These are phyloP conservation scores for Trifolium dubium DNA, from an alignment of 306 rosid species.

Conservation along the genomic window DNA sequence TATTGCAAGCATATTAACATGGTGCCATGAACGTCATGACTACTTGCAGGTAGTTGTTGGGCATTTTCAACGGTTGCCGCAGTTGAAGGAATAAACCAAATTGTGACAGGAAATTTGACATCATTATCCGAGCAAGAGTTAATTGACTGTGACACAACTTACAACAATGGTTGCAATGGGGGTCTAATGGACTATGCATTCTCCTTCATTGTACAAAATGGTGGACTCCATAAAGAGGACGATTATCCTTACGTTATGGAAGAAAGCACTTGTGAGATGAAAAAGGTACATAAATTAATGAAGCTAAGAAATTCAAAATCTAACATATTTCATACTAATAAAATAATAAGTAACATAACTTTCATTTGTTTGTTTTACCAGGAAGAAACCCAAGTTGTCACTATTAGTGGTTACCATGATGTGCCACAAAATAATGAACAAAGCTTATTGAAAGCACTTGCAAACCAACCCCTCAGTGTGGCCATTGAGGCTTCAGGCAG, in stretches of 20 bases:
- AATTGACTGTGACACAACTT: constrained; percentile 67
- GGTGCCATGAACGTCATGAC: neutral
- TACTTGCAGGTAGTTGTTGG: constrained; percentile 75
- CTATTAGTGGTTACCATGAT: constrained; percentile 79
- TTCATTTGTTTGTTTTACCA: constrained; percentile 40
- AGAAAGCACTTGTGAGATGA: constrained; percentile 79
- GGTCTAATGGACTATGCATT: constrained; percentile 82
- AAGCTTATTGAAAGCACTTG: constrained; percentile 83
- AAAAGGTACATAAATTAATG: constrained; percentile 53
- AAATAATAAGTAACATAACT: neutral
- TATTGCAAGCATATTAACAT: neutral
- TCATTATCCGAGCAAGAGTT: constrained; percentile 70
- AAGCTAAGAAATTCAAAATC: neutral
- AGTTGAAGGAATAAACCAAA: constrained; percentile 71
- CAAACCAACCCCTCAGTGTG: constrained; percentile 88
- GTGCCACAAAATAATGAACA: constrained; percentile 84
- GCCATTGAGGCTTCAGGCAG: constrained; percentile 87
- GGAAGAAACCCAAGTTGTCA: constrained; percentile 63
- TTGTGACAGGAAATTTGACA: constrained; percentile 66
- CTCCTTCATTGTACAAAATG: constrained; percentile 53
- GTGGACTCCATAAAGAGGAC: constrained; percentile 70
- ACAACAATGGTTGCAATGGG: constrained; percentile 76
- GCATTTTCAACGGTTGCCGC: constrained; percentile 77
- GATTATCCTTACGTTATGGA: constrained; percentile 84
- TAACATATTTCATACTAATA: neutral